Evolutionary conservation across 805 yeast genomes (phyloP).

Genomic region (Wickerhamomyces subpelliculosus): DNA sequence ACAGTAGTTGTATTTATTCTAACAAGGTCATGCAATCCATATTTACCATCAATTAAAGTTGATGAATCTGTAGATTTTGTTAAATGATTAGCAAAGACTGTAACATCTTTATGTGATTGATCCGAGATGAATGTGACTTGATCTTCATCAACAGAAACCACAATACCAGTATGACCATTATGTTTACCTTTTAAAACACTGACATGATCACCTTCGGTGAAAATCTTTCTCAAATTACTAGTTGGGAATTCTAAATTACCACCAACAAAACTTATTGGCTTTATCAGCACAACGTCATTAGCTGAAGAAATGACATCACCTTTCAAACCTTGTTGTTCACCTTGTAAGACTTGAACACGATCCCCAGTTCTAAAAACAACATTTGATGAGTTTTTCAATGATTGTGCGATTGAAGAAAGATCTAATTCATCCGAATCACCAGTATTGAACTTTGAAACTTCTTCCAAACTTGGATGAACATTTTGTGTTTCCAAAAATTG

Average conservation of each 20-base stretch:
- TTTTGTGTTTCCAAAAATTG: constrained; percentile 73
- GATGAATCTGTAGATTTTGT: constrained; percentile 89
- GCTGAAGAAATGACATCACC: constrained; percentile 72
- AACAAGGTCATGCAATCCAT: constrained; percentile 83
- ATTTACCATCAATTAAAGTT: constrained; percentile 66
- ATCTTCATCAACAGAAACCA: constrained; percentile 73
- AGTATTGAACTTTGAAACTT: constrained; percentile 71
- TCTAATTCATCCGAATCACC: constrained; percentile 79
- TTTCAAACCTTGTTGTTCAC: constrained; percentile 86
- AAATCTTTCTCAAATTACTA: constrained; percentile 74
- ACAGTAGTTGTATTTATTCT: constrained; percentile 80
- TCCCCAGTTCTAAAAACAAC: constrained; percentile 87
- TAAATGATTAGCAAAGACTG: constrained; percentile 88
- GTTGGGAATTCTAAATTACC: constrained; percentile 74
- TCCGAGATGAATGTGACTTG: constrained; percentile 88
- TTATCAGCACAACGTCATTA: constrained; percentile 52
- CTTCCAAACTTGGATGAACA: constrained; percentile 84
- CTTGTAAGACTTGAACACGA: constrained; percentile 82
- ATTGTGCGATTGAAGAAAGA: constrained; percentile 76
- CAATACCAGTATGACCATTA: constrained; percentile 90
- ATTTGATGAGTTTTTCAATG: constrained; percentile 59
- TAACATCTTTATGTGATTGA: constrained; percentile 79
- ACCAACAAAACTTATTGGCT: constrained; percentile 36
- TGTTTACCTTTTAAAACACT: constrained; percentile 88
- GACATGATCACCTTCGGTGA: constrained; percentile 90